phyloP scores from a whole-genome alignment of 192 early-diverging fungal genomes.

The Podila minutissima region DNA sequence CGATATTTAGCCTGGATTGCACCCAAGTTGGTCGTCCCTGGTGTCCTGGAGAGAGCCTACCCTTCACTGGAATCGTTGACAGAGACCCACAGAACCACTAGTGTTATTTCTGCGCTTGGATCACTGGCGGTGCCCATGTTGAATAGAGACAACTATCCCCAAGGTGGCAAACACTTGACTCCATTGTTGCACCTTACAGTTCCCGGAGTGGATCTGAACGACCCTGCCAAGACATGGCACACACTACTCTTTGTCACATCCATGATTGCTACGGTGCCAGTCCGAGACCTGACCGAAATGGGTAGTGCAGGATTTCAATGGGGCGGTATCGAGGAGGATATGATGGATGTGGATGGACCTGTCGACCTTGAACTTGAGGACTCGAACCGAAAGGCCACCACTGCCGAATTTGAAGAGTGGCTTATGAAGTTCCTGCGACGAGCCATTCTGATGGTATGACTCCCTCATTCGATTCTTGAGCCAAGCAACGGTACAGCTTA shows the following conservation, averaged over 20 bases:
- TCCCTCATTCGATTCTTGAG: slow-evolving; percentile 11
- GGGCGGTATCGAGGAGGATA: slow-evolving; percentile 58
- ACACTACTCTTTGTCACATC: slow-evolving; percentile 77
- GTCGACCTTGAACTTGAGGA: slow-evolving; percentile 75
- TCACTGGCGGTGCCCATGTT: slow-evolving; percentile 78
- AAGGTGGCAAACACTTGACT: slow-evolving; percentile 84
- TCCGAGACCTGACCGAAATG: slow-evolving; percentile 69
- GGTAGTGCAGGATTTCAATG: slow-evolving; percentile 49
- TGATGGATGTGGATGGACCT: slow-evolving; percentile 40
- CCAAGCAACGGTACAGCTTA: neutral
- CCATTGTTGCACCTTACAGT: slow-evolving; percentile 82
- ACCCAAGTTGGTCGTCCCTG: slow-evolving; percentile 81
- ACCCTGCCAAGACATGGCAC: slow-evolving; percentile 81
- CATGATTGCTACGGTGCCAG: slow-evolving; percentile 69
- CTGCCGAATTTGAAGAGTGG: slow-evolving; percentile 90
- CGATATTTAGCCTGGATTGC: slow-evolving; percentile 73
- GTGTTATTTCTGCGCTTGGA: slow-evolving; percentile 80
- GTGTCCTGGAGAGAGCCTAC: slow-evolving; percentile 85
- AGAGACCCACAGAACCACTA: slow-evolving; percentile 90
- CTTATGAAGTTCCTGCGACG: slow-evolving; percentile 82
- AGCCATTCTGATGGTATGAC: slow-evolving; percentile 76
- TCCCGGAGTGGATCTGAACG: slow-evolving; percentile 95
- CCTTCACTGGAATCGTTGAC: slow-evolving; percentile 87
- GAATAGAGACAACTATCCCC: slow-evolving; percentile 78
- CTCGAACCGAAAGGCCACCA: slow-evolving; percentile 71